Base-by-base conservation (phyloP, 352 stramenopile species). In the Phytophthora palmivora region DNA sequence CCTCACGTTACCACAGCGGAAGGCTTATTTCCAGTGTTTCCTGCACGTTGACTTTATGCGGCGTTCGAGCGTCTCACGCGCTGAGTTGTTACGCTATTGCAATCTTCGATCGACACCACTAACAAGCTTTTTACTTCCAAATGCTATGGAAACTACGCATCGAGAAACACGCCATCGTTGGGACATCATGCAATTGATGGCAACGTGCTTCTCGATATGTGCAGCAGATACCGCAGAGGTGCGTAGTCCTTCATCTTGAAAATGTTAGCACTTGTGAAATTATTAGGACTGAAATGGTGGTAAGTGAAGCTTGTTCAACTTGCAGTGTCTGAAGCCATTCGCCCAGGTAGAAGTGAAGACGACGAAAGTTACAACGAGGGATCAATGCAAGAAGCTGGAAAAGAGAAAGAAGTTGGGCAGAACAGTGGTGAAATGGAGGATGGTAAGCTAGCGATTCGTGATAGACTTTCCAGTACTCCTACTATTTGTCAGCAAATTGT, bases 1-100 rank as follows among this genome's bases (percentile, higher is more conserved):
- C 18, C 49, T 91, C n/a, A 73, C 79, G 9, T 53, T 87, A 10
- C 24, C 69, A 4, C 82, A 91, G 47, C 78, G 74, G 10, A 84
- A 88, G 47, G 68, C 76, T 12, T 81, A 86, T 24, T 91, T 91
- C 28, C 78, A 74, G 22, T 87, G 73, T 45, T 91, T 91, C 45
- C 38, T 82, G 24, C 78, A 84, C 28, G 53, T 91, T 16, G 82
- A 91, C 57, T 84, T 67, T 39, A 69, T 86, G 70, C 78, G 82
- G 0, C 75, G 79, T 12, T 76, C 78, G 1, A 78, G 70, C 5
- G 55, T 91, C 15, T 78, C 82, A 3, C 67, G 79, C 3, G 48
- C 43, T 1, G 82, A 91, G 47, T 54, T 91, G 12, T 46, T 89
- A 42, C 79, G 82, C 2, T 88, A 88, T 42, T 91, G 78, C 47